Base-by-base conservation (phyloP, 345 rosid genomes). In the Gossypium raimondii region DNA sequence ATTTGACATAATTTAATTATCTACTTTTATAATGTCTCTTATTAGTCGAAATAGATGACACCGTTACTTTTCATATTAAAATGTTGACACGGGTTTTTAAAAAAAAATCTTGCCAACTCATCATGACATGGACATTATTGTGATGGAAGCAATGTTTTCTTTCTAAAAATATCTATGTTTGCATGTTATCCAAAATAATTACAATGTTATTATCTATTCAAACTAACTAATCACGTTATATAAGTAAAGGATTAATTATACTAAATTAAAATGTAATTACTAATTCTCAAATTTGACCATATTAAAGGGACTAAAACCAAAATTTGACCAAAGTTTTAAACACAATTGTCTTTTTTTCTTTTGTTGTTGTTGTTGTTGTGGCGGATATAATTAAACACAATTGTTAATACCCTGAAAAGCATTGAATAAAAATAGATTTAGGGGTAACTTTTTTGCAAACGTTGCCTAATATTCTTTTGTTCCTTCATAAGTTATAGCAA, bases 381-480 rank as follows among this genome's bases (percentile, higher is more conserved):
- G 38, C 4, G 41, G 41, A 5, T 34, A 34, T 34, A 34, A 34
- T 34, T 52, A 58, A 14, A 22, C 38, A 59, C 2, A 59, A 24
- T 24, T 59, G 34, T 60, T 60, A 24, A 6, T 27, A 4, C 11
- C 20, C 73, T 3, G 25, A 24, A 38, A 69, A 51, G 59, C 60
- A 27, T 51, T 27, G 45, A 25, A 16, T 9, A 47, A 55, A 17
- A 7, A 1, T 48, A 7, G 71, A 45, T 67, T 20, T 12, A 16
- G 3, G 4, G 2, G 24, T 48, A 48, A 45, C 25, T 69, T 67
- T 34, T 57, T 47, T 48, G 57, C 20, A 48, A 14, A 48, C 2
- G 18, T 47, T 51, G 73, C 73, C 73, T 52, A 70, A 52, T 53
- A 70, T 70, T 53, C 73, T 52, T 9, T 53, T 2, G n/a, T 69